A percentile compares a stretch with the other conserved stretches of the same genome.
Evolutionary conservation across 768 basidiomycete genomes (phyloP).

Genomic region (Suillus subalutaceus): DNA sequence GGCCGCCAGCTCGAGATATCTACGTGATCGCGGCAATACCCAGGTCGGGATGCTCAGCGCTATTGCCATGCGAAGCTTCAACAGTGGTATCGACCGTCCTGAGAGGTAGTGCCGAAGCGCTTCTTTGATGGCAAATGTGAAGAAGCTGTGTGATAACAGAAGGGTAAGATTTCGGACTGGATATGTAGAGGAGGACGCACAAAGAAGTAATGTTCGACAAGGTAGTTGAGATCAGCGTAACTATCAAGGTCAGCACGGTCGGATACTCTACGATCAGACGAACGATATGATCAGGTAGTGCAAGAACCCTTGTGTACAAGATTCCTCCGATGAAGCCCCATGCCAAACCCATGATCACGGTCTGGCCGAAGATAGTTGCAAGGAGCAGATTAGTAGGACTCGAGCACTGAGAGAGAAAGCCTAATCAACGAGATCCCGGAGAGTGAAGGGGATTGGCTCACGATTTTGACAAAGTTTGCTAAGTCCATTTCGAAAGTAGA

Average conservation of each 20-base stretch:
- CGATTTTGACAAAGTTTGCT: background rate
- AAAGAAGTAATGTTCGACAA: background rate
- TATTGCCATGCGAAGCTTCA: background rate
- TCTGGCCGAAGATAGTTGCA: background rate
- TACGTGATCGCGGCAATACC: background rate
- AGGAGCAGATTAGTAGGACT: too few relatives aligned
- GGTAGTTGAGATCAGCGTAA: background rate
- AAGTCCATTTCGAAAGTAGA: background rate
- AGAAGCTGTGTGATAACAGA: background rate
- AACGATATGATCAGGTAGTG: background rate
- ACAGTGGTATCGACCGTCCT: background rate
- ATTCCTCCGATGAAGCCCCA: background rate
- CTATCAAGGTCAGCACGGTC: conserved; percentile 1
- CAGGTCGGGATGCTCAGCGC: background rate
- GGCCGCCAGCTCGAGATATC: too few relatives aligned
- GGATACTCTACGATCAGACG: background rate
- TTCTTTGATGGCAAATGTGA: background rate
- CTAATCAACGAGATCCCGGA: background rate
- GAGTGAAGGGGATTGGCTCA: background rate
- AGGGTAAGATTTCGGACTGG: background rate
- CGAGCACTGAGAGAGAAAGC: background rate
- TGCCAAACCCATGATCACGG: background rate
- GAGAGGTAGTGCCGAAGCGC: background rate
- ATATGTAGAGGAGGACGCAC: background rate
- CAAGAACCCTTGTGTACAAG: background rate